phyloP scores from a whole-genome alignment of 495 filamentous ascomycete genomes.

The Penicillium subrubescens region DNA sequence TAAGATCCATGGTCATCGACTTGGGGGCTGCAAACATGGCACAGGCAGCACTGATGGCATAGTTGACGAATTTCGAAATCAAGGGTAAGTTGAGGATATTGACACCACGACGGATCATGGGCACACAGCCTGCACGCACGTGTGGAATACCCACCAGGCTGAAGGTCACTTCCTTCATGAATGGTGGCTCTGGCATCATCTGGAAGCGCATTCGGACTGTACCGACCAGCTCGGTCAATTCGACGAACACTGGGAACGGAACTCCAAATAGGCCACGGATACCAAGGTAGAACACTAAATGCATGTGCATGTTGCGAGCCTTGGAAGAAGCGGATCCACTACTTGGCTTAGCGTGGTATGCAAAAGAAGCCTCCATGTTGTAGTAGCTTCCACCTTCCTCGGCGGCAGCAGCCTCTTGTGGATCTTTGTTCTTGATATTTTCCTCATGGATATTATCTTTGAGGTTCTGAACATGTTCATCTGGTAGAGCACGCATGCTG shows the following conservation, averaged over 20 bases:
- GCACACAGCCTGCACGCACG: slow-evolving; percentile 86
- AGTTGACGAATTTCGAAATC: slow-evolving; percentile 96
- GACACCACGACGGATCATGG: slow-evolving; percentile 83
- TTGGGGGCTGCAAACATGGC: slow-evolving; percentile 97
- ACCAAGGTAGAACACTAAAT: slow-evolving; percentile 89
- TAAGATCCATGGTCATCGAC: slow-evolving; percentile 87
- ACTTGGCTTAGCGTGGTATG: slow-evolving; percentile 86
- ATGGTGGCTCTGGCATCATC: slow-evolving; percentile 86
- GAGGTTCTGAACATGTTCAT: slow-evolving; percentile 74
- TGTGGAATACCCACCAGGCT: slow-evolving; percentile 92
- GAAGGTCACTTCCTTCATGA: slow-evolving; percentile 88
- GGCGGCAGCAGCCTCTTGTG: slow-evolving; percentile 83
- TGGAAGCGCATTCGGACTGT: slow-evolving; percentile 81
- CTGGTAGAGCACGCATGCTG: slow-evolving; percentile 86
- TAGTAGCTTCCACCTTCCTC: slow-evolving; percentile 94
- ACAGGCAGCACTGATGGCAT: slow-evolving; percentile 83
- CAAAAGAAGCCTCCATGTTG: slow-evolving; percentile 90
- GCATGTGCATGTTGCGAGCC: slow-evolving; percentile 95
- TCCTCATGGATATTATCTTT: slow-evolving; percentile 77
- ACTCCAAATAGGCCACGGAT: slow-evolving; percentile 75
- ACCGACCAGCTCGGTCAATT: slow-evolving; percentile 81
- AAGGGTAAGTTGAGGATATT: slow-evolving; percentile 91
- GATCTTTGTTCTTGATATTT: slow-evolving; percentile 79
- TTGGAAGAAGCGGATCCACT: slow-evolving; percentile 69
- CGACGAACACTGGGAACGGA: slow-evolving; percentile 85